Conservation (phyloP, 768 basidiomycete genomes). For the Panus rudis region DNA sequence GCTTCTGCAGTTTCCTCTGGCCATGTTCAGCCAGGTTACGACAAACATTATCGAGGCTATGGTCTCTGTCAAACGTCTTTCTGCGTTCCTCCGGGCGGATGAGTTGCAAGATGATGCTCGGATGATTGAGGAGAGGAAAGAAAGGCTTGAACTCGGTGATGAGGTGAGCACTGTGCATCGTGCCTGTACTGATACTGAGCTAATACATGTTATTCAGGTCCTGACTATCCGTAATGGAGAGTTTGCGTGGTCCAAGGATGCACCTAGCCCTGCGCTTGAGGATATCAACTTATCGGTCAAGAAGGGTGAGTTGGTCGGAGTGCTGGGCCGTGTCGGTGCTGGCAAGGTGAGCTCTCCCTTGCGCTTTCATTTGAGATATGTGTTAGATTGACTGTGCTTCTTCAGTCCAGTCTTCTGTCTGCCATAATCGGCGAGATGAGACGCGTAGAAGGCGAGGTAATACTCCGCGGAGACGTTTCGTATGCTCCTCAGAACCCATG, state of each 20-base stretch:
- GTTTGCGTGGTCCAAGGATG: slow-evolving; percentile 69
- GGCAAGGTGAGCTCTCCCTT: slow-evolving; percentile 60
- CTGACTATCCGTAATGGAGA: slow-evolving; percentile 69
- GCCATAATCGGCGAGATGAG: slow-evolving; percentile 88
- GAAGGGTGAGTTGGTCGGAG: slow-evolving; percentile 80
- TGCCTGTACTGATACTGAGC: not conserved
- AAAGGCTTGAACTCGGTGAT: slow-evolving; percentile 47
- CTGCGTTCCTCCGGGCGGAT: slow-evolving; percentile 65
- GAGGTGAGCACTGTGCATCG: slow-evolving; percentile 33
- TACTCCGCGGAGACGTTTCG: slow-evolving; percentile 61
- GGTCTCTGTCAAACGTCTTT: slow-evolving; percentile 76
- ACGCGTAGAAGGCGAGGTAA: slow-evolving; percentile 64
- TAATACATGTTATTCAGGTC: slow-evolving; percentile 31
- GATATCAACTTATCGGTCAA: slow-evolving; percentile 66
- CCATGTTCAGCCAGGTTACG: slow-evolving; percentile 71
- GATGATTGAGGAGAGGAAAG: slow-evolving; percentile 35
- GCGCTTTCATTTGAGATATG: slow-evolving; percentile 6
- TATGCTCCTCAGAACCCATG: slow-evolving; percentile 89
- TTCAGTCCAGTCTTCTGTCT: slow-evolving; percentile 63
- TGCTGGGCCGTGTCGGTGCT: slow-evolving; percentile 85
- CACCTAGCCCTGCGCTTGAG: slow-evolving; percentile 58
- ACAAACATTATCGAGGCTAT: slow-evolving; percentile 80
- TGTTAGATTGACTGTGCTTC: slow-evolving; percentile 7
- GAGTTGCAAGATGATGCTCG: slow-evolving; percentile 80
- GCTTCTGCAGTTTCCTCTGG: slow-evolving; percentile 80